phyloP scores from a whole-genome alignment of 108 stramenopile genomes.

The Cyclotella cryptica region DNA sequence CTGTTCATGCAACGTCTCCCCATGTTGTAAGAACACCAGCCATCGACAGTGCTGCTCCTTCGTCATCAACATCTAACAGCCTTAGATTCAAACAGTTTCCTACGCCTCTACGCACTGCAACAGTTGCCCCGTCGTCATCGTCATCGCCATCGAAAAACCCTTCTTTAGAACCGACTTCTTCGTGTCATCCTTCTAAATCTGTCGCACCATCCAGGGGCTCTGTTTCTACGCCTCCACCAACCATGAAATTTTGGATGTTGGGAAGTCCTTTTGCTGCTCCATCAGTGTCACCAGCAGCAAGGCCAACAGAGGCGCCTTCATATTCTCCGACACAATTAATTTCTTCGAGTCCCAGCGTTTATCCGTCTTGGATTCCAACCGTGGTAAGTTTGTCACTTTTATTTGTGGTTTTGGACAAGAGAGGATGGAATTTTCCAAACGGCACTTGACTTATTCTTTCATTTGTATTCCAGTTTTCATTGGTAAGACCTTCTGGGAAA shows the following conservation, averaged over 20 bases:
- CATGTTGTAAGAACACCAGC: neutral
- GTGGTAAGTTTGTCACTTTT: too few relatives aligned
- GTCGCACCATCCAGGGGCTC: neutral
- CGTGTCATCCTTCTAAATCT: neutral
- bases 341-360: neutral
- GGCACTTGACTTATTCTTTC: too few relatives aligned
- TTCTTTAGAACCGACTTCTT: neutral
- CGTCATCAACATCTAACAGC: neutral
- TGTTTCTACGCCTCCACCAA: neutral
- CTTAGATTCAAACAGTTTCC: too few relatives aligned
- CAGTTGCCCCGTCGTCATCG: too few relatives aligned
- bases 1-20: too few relatives aligned
- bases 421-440: too few relatives aligned
- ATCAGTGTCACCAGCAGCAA: neutral
- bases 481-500: neutral
- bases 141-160: neutral
- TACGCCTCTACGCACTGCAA: too few relatives aligned
- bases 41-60: neutral
- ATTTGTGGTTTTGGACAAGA: too few relatives aligned
- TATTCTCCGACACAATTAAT: neutral
- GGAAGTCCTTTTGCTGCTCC: neutral
- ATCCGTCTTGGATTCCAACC: neutral
- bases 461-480: neutral
- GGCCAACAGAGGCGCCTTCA: neutral
- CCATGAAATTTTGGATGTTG: slow-evolving; percentile 3